A percentile compares a stretch with the other conserved stretches of the same genome.
phyloP scores from a whole-genome alignment of 1,139 yeast genomes.

The Kluyveromyces marxianus region DNA sequence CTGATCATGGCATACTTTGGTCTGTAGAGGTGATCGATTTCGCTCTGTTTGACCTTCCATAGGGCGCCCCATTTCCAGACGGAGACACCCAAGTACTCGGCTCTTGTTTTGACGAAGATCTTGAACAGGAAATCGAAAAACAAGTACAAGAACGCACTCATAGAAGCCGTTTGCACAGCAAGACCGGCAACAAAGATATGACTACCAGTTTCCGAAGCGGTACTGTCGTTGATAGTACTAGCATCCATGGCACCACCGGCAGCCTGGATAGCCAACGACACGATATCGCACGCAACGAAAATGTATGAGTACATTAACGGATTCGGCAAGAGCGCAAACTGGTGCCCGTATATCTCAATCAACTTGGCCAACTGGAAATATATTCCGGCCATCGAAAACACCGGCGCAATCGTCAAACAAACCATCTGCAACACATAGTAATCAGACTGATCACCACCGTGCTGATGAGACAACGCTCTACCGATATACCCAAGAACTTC shows the following conservation, averaged over 20 bases:
- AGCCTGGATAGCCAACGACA: conserved; percentile 70
- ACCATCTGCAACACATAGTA: conserved; percentile 60
- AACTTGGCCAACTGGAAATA: conserved; percentile 71
- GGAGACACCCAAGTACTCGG: conserved; percentile 16
- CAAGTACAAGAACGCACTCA: conserved; percentile 53
- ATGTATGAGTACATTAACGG: conserved; percentile 74
- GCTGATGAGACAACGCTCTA: conserved; percentile 42
- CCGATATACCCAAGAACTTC: conserved; percentile 72
- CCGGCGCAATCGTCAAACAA: conserved; percentile 74
- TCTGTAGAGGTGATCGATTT: conserved; percentile 24
- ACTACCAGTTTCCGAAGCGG: conserved; percentile 46
- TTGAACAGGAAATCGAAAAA: conserved; percentile 48
- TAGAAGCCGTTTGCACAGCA: conserved; percentile 67
- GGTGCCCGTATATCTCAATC: conserved; percentile 60
- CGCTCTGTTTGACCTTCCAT: conserved; percentile 24
- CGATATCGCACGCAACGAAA: conserved; percentile 58
- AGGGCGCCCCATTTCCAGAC: conserved; percentile 19
- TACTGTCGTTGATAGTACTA: conserved; percentile 35
- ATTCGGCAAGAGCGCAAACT: conserved; percentile 46
- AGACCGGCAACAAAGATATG: conserved; percentile 79
- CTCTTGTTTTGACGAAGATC: conserved; percentile 36
- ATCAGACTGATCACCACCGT: conserved; percentile 32
- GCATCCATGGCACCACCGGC: conserved; percentile 73
- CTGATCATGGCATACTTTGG: conserved; percentile 20
- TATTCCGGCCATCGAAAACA: conserved; percentile 83